These are phyloP conservation scores for Candida schatavii DNA, from an alignment of 805 yeast genomes.

Conservation along the genomic window DNA sequence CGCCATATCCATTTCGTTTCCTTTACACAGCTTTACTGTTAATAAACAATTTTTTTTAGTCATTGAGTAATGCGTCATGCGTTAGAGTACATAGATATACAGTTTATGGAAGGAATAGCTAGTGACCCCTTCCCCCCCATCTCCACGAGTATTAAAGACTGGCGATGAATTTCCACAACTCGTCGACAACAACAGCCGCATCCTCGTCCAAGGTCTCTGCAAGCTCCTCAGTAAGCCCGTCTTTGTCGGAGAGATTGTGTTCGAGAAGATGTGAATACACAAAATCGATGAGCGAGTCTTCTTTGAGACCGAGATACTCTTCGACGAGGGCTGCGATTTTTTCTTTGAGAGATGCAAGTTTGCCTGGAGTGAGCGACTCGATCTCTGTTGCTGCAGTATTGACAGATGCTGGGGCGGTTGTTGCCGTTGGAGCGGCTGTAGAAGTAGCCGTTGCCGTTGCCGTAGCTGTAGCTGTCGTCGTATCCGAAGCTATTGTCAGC, in stretches of 20 bases:
- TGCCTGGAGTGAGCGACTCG: neutral
- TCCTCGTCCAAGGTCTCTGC: conserved; percentile 52
- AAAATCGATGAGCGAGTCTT: conserved; percentile 47
- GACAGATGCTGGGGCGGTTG: neutral
- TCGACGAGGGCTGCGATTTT: conserved; percentile 45
- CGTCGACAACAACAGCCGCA: conserved; percentile 39
- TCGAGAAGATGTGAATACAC: conserved; percentile 36
- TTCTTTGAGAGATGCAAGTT: conserved; percentile 18
- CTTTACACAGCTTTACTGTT: neutral
- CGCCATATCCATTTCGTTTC: neutral
- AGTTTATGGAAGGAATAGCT: neutral
- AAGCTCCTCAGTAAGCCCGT: conserved; percentile 42
- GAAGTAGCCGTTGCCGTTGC: conserved; percentile 7
- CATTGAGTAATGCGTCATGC: neutral
- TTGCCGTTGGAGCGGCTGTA: neutral
- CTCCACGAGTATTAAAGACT: neutral
- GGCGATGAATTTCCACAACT: conserved; percentile 29
- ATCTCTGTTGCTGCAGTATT: neutral
- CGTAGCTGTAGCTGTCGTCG: neutral
- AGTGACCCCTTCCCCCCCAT: neutral
- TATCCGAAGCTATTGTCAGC: neutral
- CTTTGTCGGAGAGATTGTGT: conserved; percentile 27
- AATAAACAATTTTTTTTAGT: neutral
- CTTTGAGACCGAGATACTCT: conserved; percentile 53
- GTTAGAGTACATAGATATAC: neutral